Evolutionary conservation across 164 flowering plant genomes (phyloP), one percentile per base, ranked within the genome.

Genomic region (Piper betle): DNA sequence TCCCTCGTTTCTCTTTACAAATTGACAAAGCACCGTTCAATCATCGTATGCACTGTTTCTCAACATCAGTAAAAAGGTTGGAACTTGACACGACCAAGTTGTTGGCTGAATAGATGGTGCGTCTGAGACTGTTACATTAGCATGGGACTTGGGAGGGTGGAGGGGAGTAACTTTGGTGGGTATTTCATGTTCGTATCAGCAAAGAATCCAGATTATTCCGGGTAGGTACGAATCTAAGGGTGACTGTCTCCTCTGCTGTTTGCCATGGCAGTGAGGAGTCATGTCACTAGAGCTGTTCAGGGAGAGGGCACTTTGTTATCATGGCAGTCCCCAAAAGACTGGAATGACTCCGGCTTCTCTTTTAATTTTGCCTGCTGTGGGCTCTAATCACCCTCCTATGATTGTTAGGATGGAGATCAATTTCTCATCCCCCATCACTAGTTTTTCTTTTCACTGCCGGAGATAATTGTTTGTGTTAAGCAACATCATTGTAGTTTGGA

Each of bases 341-440:
- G 59, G 53, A 40, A 55, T 77, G 81, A 68, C 84, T 84, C 83
- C 33, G 33, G 33, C 33, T 79, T 78, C 54, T 57, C 74, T 74
- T 69, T 79, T 65, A 70, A 57, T 68, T 76, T 66, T 65, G 69
- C 71, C 75, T 68, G 68, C 66, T 72, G 70, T 72, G 74, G 73
- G 64, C 66, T 73, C 74, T 76, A 74, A 78, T 79, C 75, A 74
- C 79, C 61, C 79, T 75, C 74, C 73, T 78, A 78, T 85, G 78
- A 81, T 78, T 75, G 73, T 66, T 75, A 77, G 73, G 43, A 56
- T 18, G n/a, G 46, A 46, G 59, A 56, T 38, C 19, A 63, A 63
- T 59, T 61, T 57, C 53, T 58, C 48, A 55, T 39, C 48, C 66
- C 53, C 70, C 59, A 57, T 63, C 57, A 56, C 39, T 57, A 0